Evolutionary conservation across 1,284 basidiomycete genomes (phyloP), one percentile per base, ranked within the genome.

Genomic region (Macrocystidia cucumis): DNA sequence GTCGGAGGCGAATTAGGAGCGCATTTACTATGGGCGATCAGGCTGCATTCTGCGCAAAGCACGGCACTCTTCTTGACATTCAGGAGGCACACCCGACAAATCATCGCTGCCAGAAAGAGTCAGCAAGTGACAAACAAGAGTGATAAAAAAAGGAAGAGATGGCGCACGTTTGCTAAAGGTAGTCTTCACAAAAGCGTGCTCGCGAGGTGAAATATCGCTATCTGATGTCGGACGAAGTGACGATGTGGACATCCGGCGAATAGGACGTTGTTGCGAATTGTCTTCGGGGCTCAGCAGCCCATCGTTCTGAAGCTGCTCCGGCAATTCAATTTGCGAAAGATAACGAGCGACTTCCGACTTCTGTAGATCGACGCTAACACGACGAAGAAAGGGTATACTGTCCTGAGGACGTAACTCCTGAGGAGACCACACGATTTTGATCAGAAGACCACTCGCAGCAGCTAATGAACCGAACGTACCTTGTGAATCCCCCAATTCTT

Each of bases 381-480:
- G 80, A 12, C 89, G 81, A 14, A 95, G 66, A 68, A 95, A 96
- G 3, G 92, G 92, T 23, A 97, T 87, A 47, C 88, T 92, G 51
- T 97, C 93, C 55, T 96, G 88, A 23, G 84, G 84, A 13, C 87
- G 82, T 14, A 91, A 60, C 42, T 85, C 80, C 84, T 89, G 45
- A 5, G 44, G 39, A 42, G 20, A 30, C 19, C 38, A 29, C 32
- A 43, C 34, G 44, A 13, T 42, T 32, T 25, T 16, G 29, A n/a
- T 7, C 14, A 35, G 23, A 29, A 30, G 25, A 19, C 23, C 6
- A 35, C 23, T 32, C 5, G 30, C 27, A 33, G 2, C 9, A 29
- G 28, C 16, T 19, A 27, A 18, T 13, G 9, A 29, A 29, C n/a
- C 30, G 37, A 37, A 20, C n/a, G 40, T 50, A 87, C 88, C 66